phyloP scores from a whole-genome alignment of 176 grass and related monocot genomes.

The Dendrocalamus sinicus region DNA sequence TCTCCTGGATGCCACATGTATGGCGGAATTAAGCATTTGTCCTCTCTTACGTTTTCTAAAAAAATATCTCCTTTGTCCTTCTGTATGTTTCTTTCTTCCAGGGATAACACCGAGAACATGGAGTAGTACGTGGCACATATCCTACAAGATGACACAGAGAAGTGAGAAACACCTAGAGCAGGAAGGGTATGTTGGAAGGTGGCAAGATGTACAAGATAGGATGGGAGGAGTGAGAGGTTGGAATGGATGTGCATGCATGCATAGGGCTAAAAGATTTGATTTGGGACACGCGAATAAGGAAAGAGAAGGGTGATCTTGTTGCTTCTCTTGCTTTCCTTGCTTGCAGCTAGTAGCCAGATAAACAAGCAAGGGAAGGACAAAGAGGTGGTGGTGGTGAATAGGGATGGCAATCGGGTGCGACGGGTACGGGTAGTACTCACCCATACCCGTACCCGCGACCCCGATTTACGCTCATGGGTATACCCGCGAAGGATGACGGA shows the following conservation, averaged over 20 bases:
- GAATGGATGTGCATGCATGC: neutral
- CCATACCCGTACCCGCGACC: no score
- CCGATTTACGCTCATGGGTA: no score
- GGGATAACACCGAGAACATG: neutral
- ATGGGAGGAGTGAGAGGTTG: neutral
- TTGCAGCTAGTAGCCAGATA: neutral
- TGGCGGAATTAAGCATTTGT: no score
- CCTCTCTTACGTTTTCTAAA: no score
- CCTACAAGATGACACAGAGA: neutral
- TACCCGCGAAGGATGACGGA: no score
- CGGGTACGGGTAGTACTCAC: no score
- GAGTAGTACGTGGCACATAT: neutral
- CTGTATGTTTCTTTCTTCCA: neutral
- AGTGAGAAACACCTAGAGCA: conserved; percentile 28
- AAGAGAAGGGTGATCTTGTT: neutral
- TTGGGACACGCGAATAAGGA: neutral
- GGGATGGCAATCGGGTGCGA: no score
- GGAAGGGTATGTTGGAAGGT: neutral
- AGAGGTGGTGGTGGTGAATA: neutral
- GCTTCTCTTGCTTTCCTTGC: neutral
- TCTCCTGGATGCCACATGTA: no score
- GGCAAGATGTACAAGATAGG: neutral
- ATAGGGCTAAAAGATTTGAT: conserved; percentile 4
- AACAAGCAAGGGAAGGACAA: neutral
- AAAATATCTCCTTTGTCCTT: neutral